Conservation (phyloP, 257 asterid species). For the Cordia subcordata region DNA sequence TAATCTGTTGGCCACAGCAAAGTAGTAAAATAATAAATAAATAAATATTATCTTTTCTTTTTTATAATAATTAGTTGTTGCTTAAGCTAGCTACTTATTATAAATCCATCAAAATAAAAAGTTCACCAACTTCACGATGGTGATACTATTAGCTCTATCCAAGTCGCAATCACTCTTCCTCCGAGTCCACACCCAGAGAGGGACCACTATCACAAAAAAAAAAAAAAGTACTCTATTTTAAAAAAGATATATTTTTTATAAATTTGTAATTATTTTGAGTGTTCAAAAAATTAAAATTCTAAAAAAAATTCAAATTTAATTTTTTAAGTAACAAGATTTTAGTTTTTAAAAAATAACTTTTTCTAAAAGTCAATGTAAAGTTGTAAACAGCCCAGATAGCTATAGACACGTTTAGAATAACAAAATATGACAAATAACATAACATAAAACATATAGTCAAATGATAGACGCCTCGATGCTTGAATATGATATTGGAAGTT, state of each 20-base stretch:
- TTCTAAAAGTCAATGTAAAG: too few relatives aligned
- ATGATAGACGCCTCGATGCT: neutral
- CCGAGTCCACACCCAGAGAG: neutral
- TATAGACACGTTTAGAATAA: neutral
- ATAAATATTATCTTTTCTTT: too few relatives aligned
- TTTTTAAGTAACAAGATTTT: too few relatives aligned
- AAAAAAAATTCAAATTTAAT: too few relatives aligned
- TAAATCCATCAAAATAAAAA: neutral
- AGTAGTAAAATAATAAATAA: too few relatives aligned
- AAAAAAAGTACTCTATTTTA: too few relatives aligned
- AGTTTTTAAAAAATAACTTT: too few relatives aligned
- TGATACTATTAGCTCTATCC: neutral
- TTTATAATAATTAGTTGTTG: neutral
- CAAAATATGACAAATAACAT: too few relatives aligned
- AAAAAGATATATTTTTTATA: too few relatives aligned
- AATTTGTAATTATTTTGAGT: too few relatives aligned
- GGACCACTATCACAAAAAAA: neutral
- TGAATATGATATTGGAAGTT: slow-evolving; percentile 5
- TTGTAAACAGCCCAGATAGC: too few relatives aligned
- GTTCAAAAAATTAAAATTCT: too few relatives aligned
- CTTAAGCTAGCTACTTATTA: neutral
- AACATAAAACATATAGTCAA: neutral
- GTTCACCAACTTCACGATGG: neutral
- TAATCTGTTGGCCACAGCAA: neutral
- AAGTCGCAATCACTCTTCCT: neutral